Evolutionary conservation across 2,329 filamentous ascomycete species (phyloP), one percentile per base, ranked within the genome.

Genomic region (Venturiaceae sp.): DNA sequence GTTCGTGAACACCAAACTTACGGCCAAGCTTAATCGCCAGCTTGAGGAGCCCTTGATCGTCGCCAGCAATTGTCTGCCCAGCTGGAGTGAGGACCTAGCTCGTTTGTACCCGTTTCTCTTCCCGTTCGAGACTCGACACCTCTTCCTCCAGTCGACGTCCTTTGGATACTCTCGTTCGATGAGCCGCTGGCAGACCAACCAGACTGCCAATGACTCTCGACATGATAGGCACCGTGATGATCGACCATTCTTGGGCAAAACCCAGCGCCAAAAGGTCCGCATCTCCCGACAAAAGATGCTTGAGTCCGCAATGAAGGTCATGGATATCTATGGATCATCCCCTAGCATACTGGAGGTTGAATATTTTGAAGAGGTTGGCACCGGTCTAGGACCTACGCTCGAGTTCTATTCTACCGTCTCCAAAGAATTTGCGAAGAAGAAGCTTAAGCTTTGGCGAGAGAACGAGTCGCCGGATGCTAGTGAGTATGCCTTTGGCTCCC

Each of bases 381-480:
- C 95, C 26, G 94, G 94, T 52, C 80, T 99, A 50, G 94, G 94
- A 0, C 94, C 94, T 3, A 99, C 94, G 0, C 80, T 99, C 14
- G 94, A 99, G 69, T 99, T 99, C 71, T 99, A 99, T 73, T 96
- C 94, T 0, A 95, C 90, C 0, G 92, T 97, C 1, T 99, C 94
- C 0, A 94, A 90, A 66, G 94, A 99, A 70, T 97, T 97, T 67
- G 92, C 90, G 0, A 96, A 94, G 78, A 96, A 92, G 80, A 96
- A 95, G 73, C 83, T 96, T 57, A 96, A 92, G 75, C 83, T 99
- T 5, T 99, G 95, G 95, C 85, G 94, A 16, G 92, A 97, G 66
- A 90, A 88, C 60, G 92, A 97, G 67, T 86, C 79, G 5, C 80
- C 80, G 53, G 83, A 86, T 6, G 74, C 78, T 19, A 85, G 86